Conservation (phyloP, 768 basidiomycete species). For the Hysterangium stoloniferum region DNA sequence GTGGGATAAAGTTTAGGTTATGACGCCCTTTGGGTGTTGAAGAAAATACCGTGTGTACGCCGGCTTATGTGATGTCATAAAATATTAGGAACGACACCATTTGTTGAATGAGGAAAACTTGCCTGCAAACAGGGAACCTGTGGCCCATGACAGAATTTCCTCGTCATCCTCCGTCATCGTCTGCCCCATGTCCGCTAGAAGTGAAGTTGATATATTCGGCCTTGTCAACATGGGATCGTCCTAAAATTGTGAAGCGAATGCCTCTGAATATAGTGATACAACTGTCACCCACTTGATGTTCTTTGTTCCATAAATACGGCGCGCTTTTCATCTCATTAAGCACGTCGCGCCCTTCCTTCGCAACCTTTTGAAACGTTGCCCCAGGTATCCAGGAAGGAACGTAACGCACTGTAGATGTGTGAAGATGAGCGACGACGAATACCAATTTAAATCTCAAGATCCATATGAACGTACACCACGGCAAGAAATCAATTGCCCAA, state of each 20-base stretch:
- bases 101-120: neutral
- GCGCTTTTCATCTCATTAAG: neutral
- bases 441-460: neutral
- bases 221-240: too few species aligned
- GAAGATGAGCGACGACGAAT: neutral
- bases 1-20: neutral
- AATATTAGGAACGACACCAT: too few species aligned
- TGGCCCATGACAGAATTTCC: constrained; percentile 1
- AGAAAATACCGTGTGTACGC: constrained; percentile 4
- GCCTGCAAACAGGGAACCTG: neutral
- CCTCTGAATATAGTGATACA: neutral
- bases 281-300: constrained; percentile 11
- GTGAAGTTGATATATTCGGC: too few species aligned
- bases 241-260: neutral
- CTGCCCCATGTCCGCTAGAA: neutral
- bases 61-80: neutral
- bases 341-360: constrained; percentile 8
- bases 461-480: neutral
- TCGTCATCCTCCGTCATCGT: neutral
- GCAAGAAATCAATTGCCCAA: constrained; percentile 5
- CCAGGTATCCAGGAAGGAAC: constrained; percentile 21
- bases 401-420: constrained; percentile 14
- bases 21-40: neutral
- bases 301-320: constrained; percentile 11
- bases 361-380: constrained; percentile 16